Base-by-base conservation (phyloP, 306 rosid species). In the Corylus heterophylla region DNA sequence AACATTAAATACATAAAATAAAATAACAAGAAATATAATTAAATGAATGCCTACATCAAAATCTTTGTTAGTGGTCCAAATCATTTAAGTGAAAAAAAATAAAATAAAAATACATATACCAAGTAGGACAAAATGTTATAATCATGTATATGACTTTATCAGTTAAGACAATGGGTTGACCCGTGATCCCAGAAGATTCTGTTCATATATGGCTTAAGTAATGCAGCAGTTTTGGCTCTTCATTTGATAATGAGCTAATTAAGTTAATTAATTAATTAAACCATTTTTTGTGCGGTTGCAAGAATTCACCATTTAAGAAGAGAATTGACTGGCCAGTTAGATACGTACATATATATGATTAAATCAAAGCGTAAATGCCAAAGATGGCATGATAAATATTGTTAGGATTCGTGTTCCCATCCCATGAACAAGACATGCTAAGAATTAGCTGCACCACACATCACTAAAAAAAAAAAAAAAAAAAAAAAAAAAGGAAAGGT, bases 341-440 rank as follows among this genome's bases (percentile, higher is more conserved):
- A 16, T 31, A n/a, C n/a, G n/a, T n/a, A n/a, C n/a, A 63, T 44
- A 12, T 2, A 31, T 31, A 49, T 52, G 25, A 22, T 27, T 27
- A 37, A 82, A 81, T 70, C 48, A 37, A 76, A 49, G 54, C 81
- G 39, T 79, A 55, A 49, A 70, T 54, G 25, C 35, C 4, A 78
- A 67, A 64, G 52, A 31, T 54, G 35, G 72, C 42, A 31, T 31
- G 8, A 37, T 68, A 66, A 45, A 75, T 80, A 62, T 72, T 66
- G 71, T 55, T 31, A 73, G 72, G 27, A 56, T 64, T 62, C 22
- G 3, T 80, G 87, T 59, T 83, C 85, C 82, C 42, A 9, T 18
- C 69, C 69, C 47, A 66, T 71, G 61, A 83, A 83, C 87, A 83
- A 22, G 55, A 58, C 81, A 78, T 75, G 81, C 75, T 56, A 69